Percentiles rank a stretch among this genome's conserved stretches.
phyloP scores from a whole-genome alignment of 805 yeast genomes.

The Nakazawaea wickerhamii region DNA sequence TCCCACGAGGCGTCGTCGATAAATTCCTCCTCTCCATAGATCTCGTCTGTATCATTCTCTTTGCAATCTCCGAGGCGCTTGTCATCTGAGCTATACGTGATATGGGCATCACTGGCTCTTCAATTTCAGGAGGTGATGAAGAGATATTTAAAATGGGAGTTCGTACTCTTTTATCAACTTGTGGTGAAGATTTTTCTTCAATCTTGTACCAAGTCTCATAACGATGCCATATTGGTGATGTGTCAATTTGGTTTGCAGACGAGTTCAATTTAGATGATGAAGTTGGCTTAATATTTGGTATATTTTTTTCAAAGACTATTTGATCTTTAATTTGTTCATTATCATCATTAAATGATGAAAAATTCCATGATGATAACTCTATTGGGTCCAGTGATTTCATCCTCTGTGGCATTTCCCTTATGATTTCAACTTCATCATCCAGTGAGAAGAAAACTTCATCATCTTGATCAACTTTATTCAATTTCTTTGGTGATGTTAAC shows the following conservation, averaged over 20 bases:
- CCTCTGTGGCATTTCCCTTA: not conserved
- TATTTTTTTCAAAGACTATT: not conserved
- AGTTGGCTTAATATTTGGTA: not conserved
- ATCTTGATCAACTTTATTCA: not conserved
- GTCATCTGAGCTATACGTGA: not conserved
- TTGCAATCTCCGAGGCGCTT: constrained; percentile 1
- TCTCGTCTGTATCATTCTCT: not conserved
- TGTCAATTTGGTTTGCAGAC: constrained; percentile 1
- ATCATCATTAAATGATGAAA: not conserved
- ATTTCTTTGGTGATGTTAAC: not conserved
- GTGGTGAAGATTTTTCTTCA: not conserved
- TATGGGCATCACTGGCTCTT: not conserved
- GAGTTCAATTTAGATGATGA: not conserved
- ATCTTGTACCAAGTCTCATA: constrained; percentile 8
- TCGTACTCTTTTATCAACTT: not conserved
- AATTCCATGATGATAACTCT: not conserved
- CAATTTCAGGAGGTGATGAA: constrained; percentile 3
- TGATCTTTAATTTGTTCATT: not conserved
- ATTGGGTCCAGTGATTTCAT: not conserved
- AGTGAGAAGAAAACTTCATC: not conserved
- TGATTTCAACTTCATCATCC: not conserved
- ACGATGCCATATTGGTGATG: constrained; percentile 10
- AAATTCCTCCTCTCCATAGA: not conserved
- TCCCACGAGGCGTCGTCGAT: not conserved
- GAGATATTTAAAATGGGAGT: constrained; percentile 1